phyloP scores from a whole-genome alignment of 2,329 filamentous ascomycete species.

The Aaosphaeria pasadenensis region DNA sequence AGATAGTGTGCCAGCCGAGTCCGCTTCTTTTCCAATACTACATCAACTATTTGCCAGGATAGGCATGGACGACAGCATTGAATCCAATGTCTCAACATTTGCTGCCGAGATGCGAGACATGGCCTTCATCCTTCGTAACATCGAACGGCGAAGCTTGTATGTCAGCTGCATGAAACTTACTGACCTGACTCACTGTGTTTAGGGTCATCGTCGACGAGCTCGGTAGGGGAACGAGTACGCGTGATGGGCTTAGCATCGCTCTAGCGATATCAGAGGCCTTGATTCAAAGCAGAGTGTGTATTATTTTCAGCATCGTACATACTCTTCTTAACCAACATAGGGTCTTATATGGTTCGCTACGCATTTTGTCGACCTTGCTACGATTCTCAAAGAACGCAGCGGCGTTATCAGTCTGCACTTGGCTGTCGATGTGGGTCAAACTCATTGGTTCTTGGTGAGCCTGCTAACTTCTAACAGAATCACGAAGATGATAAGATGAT shows the following conservation, averaged over 20 bases:
- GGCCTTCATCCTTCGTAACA: conserved; percentile 84
- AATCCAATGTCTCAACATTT: conserved; percentile 90
- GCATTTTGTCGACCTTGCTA: conserved; percentile 81
- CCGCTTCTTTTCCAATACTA: conserved; percentile 76
- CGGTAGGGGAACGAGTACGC: conserved; percentile 83
- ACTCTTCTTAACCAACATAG: conserved; percentile 20
- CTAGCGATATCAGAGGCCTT: conserved; percentile 87
- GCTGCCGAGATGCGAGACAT: conserved; percentile 94
- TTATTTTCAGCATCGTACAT: neutral
- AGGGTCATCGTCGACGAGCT: conserved; percentile 83
- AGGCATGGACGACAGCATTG: conserved; percentile 81
- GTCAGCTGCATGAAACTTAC: conserved; percentile 2
- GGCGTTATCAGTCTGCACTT: conserved; percentile 85
- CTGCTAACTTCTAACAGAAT: conserved; percentile 17
- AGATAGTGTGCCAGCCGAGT: conserved; percentile 69
- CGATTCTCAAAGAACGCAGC: conserved; percentile 68
- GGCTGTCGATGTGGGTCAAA: conserved; percentile 59
- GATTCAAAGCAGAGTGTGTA: conserved; percentile 59
- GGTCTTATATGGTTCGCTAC: conserved; percentile 90
- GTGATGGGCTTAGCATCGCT: conserved; percentile 85
- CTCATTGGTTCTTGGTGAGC: neutral
- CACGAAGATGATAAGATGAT: conserved; percentile 62
- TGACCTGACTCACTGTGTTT: neutral
- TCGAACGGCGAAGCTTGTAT: conserved; percentile 67
- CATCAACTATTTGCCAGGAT: conserved; percentile 84